phyloP scores from a whole-genome alignment of 148 eudicot species.

The Agrostemma githago region DNA sequence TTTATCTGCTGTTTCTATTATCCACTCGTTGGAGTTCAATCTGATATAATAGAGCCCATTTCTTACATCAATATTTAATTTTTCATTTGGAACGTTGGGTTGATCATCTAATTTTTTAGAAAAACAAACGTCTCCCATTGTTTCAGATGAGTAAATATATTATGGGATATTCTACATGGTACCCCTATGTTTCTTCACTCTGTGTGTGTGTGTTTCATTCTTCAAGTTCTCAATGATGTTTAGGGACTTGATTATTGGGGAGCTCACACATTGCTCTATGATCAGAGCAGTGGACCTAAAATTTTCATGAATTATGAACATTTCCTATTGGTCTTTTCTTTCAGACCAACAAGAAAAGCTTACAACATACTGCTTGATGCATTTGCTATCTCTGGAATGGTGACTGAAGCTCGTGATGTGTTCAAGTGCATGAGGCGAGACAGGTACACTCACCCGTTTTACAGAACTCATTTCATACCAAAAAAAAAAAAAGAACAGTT shows the following conservation, averaged over 20 bases:
- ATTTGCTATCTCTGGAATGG: conserved; percentile 95
- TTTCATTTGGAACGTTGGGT: too few species aligned
- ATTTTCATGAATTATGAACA: not conserved
- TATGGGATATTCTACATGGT: too few species aligned
- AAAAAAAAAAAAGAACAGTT: not conserved
- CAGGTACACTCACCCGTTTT: conserved; percentile 45
- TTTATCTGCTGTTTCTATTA: not conserved
- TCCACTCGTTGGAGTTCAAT: not conserved
- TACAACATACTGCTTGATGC: conserved; percentile 96
- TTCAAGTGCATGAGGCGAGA: conserved; percentile 96
- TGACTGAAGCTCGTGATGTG: conserved; percentile 81
- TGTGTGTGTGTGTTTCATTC: not conserved
- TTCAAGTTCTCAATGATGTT: not conserved
- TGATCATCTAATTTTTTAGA: too few species aligned
- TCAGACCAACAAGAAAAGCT: conserved; percentile 89
- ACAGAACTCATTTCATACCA: not conserved
- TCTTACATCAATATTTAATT: not conserved
- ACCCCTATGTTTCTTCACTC: not conserved
- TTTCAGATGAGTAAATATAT: too few species aligned
- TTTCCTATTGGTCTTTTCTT: conserved; percentile 10
- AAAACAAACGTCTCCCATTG: too few species aligned
- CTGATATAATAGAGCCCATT: conserved; percentile 2
- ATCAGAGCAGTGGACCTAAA: not conserved
- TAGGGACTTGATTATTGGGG: not conserved
- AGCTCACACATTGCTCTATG: not conserved